phyloP scores from a whole-genome alignment of 2,329 filamentous ascomycete genomes.

The Curvularia sp. region DNA sequence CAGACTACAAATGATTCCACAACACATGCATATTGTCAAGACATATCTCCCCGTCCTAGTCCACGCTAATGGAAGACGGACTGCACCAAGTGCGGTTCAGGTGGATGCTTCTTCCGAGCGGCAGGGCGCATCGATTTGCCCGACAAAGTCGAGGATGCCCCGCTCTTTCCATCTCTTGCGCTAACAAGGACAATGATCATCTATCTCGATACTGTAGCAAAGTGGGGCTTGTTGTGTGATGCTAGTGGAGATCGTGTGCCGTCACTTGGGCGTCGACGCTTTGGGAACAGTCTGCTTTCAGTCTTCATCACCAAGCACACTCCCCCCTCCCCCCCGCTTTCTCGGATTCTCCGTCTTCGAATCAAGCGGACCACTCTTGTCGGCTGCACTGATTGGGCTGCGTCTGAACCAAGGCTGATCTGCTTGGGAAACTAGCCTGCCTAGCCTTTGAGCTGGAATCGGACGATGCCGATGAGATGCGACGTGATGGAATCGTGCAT shows the following conservation, averaged over 20 bases:
- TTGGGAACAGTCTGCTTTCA: not conserved
- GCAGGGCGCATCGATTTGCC: not conserved
- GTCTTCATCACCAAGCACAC: not conserved
- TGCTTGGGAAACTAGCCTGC: not conserved
- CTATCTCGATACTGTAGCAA: not conserved
- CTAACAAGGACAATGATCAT: not conserved
- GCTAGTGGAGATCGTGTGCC: not conserved
- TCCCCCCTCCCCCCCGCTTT: constrained; percentile 8
- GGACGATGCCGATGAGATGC: not conserved
- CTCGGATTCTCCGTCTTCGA: constrained; percentile 2
- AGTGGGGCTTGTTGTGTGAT: not conserved
- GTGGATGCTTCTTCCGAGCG: not conserved
- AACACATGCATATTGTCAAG: not conserved
- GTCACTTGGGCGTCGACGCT: not conserved
- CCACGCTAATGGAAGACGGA: not conserved
- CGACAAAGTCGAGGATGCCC: not conserved
- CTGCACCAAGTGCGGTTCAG: not conserved
- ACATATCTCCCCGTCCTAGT: not conserved
- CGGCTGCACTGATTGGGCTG: not conserved
- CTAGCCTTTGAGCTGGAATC: not conserved
- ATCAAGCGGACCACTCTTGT: not conserved
- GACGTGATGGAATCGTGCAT: constrained; percentile 1
- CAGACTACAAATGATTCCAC: not conserved
- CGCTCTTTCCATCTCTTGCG: not conserved
- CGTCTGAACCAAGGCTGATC: not conserved